Conservation (phyloP, 768 basidiomycete genomes). For the Coprinopsis sp. region DNA sequence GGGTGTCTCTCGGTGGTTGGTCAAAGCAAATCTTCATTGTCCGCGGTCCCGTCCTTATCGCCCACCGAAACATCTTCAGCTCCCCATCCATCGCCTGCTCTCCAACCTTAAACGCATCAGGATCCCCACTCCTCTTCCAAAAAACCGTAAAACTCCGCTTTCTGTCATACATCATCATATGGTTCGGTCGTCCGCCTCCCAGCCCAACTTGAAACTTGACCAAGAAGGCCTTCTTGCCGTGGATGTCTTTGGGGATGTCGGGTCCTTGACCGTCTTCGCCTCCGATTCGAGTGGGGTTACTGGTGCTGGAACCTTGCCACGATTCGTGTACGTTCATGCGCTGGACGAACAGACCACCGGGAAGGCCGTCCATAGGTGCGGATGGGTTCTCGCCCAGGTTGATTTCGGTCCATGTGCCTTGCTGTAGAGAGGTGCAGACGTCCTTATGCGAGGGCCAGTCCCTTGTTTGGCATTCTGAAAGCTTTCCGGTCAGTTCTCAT, state of each 20-base stretch:
- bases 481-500: background rate
- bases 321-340: conserved; percentile 22
- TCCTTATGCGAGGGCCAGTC: conserved; percentile 38
- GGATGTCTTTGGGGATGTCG: conserved; percentile 25
- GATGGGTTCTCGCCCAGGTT: conserved; percentile 15
- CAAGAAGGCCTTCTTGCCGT: conserved; percentile 32
- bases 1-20: conserved; percentile 1
- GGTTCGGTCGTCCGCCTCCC: conserved; percentile 4
- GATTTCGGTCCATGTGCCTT: conserved; percentile 33
- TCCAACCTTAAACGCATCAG: conserved; percentile 16
- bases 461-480: conserved; percentile 34
- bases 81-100: conserved; percentile 10
- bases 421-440: conserved; percentile 32
- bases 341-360: background rate
- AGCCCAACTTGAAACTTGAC: conserved; percentile 34
- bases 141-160: conserved; percentile 33
- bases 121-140: conserved; percentile 21
- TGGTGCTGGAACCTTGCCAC: conserved; percentile 7
- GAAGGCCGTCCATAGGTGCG: background rate
- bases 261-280: background rate
- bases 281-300: background rate
- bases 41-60: conserved; percentile 6
- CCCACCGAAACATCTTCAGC: conserved; percentile 14
- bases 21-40: conserved; percentile 14
- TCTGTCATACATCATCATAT: conserved; percentile 36